Evolutionary conservation across 495 filamentous ascomycete species (phyloP), one percentile per base, ranked within the genome.

Genomic region (Barbatosphaeria neglecta): DNA sequence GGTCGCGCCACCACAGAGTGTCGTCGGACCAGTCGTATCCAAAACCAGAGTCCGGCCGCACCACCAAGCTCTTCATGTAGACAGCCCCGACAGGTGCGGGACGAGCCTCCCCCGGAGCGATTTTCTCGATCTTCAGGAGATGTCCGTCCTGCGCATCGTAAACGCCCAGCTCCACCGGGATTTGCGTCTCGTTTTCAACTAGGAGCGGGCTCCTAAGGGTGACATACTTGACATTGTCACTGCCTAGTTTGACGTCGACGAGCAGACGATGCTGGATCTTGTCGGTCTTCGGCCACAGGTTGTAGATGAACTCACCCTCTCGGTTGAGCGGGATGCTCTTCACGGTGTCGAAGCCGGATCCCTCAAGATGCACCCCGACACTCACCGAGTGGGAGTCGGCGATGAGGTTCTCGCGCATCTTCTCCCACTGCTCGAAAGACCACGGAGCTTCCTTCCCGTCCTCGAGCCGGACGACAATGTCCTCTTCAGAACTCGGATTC

Each of bases 151-250:
- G 78, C 6, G 84, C 80, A 60, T 87, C 92, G 59, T 86, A 93
- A 6, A 98, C 79, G n/a, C 93, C 92, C 20, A 98, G 54, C 65
- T 98, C 93, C 2, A 97, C 80, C 0, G 93, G 90, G 47, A 98
- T 95, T 62, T 97, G 88, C 2, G 92, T 97, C 56, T 89, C 84
- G 67, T 98, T 98, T 63, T 96, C 92, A n/a, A 98, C 78, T 13
- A 95, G 66, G n/a, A 98, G 72, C 6, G 92, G 92, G 13, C 92
- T 97, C 33, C 90, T 81, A 59, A 98, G 86, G 8, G 88, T 97
- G 56, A 98, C 92, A 61, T 95, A 90, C 65, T 98, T 98, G 63
- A 98, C 83, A 50, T 95, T 96, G 64, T 98, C 89, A 3, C 77
- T 63, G 20, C 88, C 90, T 25, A 98, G 76, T 43, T 80, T 90